These are phyloP conservation scores for Talaromyces pinophilus DNA, from an alignment of 2,329 filamentous ascomycete species.

Conservation along the genomic window DNA sequence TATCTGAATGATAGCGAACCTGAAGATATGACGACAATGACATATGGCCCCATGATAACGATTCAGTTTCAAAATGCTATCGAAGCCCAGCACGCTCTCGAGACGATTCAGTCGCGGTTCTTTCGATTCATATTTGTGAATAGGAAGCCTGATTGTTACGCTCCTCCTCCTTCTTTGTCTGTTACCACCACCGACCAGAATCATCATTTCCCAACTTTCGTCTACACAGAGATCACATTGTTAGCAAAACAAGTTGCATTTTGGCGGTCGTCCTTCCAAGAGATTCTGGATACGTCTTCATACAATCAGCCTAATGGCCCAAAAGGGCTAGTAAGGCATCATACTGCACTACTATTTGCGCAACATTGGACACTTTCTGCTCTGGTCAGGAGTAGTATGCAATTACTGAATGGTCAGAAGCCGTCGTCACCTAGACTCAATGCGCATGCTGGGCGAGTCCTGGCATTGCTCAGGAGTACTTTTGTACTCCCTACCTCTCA, in stretches of 20 bases:
- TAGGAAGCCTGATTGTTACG: neutral
- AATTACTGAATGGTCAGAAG: neutral
- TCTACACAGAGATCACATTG: neutral
- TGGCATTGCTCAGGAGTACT: neutral
- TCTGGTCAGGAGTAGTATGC: neutral
- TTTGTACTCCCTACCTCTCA: neutral
- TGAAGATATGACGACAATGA: neutral
- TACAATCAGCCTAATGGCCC: neutral
- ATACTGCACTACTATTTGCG: neutral
- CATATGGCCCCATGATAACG: neutral
- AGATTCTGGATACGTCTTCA: neutral
- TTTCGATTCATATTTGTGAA: neutral
- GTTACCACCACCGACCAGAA: neutral
- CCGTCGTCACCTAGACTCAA: neutral
- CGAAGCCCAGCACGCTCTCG: neutral
- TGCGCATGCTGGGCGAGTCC: neutral
- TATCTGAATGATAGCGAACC: neutral
- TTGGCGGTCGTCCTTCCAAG: neutral
- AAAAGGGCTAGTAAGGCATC: neutral
- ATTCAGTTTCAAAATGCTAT: neutral
- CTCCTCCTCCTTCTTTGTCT: neutral
- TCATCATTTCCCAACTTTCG: neutral
- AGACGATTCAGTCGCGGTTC: neutral
- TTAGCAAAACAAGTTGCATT: neutral
- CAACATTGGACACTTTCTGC: conserved; percentile 1